Evolutionary conservation across 176 grass and related monocot genomes (phyloP).

Genomic region (Carex kokanica): DNA sequence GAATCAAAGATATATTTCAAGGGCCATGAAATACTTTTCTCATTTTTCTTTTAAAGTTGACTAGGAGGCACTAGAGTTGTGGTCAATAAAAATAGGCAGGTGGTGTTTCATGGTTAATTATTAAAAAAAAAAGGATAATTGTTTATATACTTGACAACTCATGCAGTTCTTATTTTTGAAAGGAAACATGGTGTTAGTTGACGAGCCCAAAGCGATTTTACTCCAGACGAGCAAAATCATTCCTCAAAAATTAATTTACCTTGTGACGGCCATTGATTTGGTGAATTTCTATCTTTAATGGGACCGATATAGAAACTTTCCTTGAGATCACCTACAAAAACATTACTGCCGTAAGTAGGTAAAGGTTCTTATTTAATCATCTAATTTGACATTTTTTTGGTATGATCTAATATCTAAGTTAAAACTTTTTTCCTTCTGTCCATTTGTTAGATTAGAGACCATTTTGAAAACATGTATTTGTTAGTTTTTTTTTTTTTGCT

Average conservation of each 20-base stretch:
- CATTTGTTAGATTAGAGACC: no score
- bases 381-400: no score
- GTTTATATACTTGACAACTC: no score
- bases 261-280: slow-evolving; percentile 45
- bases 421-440: no score
- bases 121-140: not conserved
- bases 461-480: no score
- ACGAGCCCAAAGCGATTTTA: not conserved
- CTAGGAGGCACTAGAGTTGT: not conserved
- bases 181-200: not conserved
- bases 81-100: not conserved
- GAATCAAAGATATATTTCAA: not conserved
- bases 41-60: not conserved
- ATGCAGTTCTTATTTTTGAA: no score
- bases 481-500: no score
- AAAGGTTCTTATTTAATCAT: not conserved
- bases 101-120: not conserved
- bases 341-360: not conserved
- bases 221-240: not conserved
- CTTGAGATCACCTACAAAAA: slow-evolving; percentile 57
- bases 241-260: slow-evolving; percentile 35
- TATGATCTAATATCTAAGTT: no score
- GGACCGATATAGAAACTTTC: slow-evolving; percentile 74
- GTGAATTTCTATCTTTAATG: slow-evolving; percentile 14
- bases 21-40: not conserved